phyloP scores from a whole-genome alignment of 768 basidiomycete species.

The Brasilioporus rufonigricans region DNA sequence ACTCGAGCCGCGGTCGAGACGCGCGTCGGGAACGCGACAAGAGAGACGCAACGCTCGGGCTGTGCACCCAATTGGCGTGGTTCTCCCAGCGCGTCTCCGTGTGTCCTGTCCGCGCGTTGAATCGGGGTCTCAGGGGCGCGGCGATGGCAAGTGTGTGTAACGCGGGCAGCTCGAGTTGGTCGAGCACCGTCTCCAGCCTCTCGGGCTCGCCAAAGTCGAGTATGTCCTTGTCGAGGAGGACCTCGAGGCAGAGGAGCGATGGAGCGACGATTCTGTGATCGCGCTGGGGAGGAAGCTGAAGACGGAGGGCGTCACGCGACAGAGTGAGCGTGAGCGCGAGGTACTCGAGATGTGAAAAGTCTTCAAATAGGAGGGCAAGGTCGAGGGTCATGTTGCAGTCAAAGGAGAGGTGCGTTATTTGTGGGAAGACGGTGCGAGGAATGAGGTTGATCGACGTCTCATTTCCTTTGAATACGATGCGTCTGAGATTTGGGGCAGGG shows the following conservation, averaged over 20 bases:
- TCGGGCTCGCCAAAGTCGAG: constrained; percentile 21
- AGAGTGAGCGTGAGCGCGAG: constrained; percentile 15
- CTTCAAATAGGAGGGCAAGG: constrained; percentile 16
- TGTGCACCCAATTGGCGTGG: constrained; percentile 13
- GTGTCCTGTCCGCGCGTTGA: neutral
- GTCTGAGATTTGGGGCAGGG: constrained; percentile 16
- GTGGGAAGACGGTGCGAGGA: constrained; percentile 13
- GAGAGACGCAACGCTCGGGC: constrained; percentile 9
- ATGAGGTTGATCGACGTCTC: constrained; percentile 13
- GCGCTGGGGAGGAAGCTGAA: constrained; percentile 5
- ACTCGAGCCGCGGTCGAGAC: constrained; percentile 3
- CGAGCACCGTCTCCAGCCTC: constrained; percentile 17
- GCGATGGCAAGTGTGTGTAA: constrained; percentile 16
- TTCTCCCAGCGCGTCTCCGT: constrained; percentile 1
- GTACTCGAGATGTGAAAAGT: constrained; percentile 16
- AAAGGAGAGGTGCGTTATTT: constrained; percentile 25
- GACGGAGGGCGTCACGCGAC: constrained; percentile 8
- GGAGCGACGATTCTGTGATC: neutral
- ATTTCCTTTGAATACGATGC: constrained; percentile 14
- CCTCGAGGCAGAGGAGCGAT: constrained; percentile 13
- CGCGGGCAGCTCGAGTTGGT: constrained; percentile 20
- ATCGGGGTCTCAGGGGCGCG: neutral
- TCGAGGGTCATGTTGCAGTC: constrained; percentile 21
- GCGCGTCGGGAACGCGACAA: constrained; percentile 14
- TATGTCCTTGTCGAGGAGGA: constrained; percentile 22